Percentiles rank a stretch among this genome's conserved stretches.
Evolutionary conservation across 495 filamentous ascomycete genomes (phyloP).

Genomic region (Xylaria acuta): DNA sequence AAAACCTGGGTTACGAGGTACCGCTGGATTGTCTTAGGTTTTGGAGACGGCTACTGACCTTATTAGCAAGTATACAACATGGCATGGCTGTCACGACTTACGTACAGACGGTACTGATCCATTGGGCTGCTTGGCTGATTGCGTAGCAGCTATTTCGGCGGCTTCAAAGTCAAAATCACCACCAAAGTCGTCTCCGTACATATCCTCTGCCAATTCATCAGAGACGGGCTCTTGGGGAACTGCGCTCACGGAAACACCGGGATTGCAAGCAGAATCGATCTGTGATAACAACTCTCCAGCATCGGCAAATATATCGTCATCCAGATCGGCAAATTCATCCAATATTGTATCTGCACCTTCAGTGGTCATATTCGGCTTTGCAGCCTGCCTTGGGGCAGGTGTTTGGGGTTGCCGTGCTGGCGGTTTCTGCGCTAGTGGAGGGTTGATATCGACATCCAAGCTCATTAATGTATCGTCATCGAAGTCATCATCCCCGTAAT

Average conservation of each 20-base stretch:
- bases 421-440: conserved; percentile 39
- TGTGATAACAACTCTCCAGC: conserved; percentile 64
- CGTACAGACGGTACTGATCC: conserved; percentile 54
- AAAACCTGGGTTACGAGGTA: conserved; percentile 77
- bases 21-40: conserved; percentile 76
- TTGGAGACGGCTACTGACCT: conserved; percentile 56
- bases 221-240: conserved; percentile 3
- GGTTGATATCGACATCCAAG: conserved; percentile 54
- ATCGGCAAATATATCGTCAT: conserved; percentile 66
- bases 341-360: conserved; percentile 37
- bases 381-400: conserved; percentile 16
- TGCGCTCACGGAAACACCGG: conserved; percentile 16
- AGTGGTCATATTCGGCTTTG: neutral
- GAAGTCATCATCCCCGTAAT: conserved; percentile 57
- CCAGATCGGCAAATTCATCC: conserved; percentile 67
- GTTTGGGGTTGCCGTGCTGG: conserved; percentile 24
- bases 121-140: conserved; percentile 40
- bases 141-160: conserved; percentile 64
- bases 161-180: conserved; percentile 74
- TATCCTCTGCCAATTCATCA: conserved; percentile 40
- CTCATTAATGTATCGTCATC: conserved; percentile 60
- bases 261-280: conserved; percentile 40
- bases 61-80: conserved; percentile 51
- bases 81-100: conserved; percentile 43
- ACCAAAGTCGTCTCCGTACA: conserved; percentile 67